phyloP scores from a whole-genome alignment of 768 basidiomycete genomes.

The Macrolepiota dolichaula region DNA sequence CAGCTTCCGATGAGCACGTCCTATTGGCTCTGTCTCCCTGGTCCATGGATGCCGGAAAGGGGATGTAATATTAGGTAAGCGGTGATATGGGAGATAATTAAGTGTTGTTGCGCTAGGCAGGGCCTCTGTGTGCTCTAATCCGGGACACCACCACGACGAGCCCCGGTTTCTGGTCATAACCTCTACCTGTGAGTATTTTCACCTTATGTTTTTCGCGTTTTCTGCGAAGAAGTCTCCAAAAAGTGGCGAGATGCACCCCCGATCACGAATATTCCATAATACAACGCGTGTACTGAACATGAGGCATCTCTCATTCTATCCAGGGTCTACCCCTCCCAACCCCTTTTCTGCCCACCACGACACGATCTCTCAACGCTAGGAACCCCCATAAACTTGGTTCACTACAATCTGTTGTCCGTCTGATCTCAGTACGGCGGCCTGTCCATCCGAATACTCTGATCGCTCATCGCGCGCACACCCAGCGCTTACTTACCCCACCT shows the following conservation, averaged over 20 bases:
- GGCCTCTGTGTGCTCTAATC: not conserved
- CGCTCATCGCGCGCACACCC: not conserved
- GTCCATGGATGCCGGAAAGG: conserved; percentile 2
- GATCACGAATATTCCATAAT: conserved; percentile 21
- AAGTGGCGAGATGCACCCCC: conserved; percentile 14
- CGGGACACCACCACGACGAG: not conserved
- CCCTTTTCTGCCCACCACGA: not conserved
- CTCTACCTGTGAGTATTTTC: conserved; percentile 12
- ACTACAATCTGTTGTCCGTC: not conserved
- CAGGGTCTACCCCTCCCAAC: not conserved
- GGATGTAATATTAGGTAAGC: conserved; percentile 1
- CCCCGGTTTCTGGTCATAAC: not conserved
- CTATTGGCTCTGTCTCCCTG: conserved; percentile 5
- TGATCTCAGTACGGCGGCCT: not conserved
- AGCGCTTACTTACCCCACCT: not conserved
- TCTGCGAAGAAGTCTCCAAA: conserved; percentile 14
- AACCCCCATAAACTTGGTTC: not conserved
- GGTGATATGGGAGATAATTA: conserved; percentile 8
- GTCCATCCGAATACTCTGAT: conserved; percentile 3
- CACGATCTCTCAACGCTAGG: not conserved
- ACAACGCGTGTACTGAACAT: conserved; percentile 52
- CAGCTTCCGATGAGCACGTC: not conserved
- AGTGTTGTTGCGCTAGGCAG: not conserved
- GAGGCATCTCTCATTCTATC: conserved; percentile 36
- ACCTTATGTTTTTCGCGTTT: not conserved